These are phyloP conservation scores for Debaryomyces psychrophilus DNA, from an alignment of 1,139 yeast species.

Conservation along the genomic window DNA sequence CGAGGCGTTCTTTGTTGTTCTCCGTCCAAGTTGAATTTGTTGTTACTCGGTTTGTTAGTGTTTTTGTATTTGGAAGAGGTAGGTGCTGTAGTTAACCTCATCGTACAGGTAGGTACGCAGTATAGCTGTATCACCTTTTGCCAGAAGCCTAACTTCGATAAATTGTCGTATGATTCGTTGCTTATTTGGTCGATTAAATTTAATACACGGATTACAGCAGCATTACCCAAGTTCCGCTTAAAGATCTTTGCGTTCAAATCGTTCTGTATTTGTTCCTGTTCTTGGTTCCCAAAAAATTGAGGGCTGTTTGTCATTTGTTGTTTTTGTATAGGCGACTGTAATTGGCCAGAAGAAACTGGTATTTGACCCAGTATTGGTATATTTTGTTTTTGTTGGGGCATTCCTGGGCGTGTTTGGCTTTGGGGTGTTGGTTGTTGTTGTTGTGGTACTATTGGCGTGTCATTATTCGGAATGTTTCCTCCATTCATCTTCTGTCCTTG, in stretches of 20 bases:
- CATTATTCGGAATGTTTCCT: conserved; percentile 12
- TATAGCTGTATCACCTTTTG: conserved; percentile 37
- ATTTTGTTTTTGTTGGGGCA: conserved; percentile 10
- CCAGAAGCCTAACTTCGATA: conserved; percentile 43
- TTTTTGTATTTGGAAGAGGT: conserved; percentile 2
- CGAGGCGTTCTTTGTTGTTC: conserved; percentile 25
- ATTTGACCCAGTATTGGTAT: conserved; percentile 11
- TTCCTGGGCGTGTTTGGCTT: conserved; percentile 22
- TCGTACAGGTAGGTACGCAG: conserved; percentile 36
- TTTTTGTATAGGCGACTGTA: conserved; percentile 12
- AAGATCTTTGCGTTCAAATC: conserved; percentile 41
- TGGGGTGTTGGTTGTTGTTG: conserved; percentile 28
- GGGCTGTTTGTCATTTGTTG: conserved; percentile 10
- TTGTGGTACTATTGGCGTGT: conserved; percentile 20
- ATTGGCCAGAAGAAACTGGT: conserved; percentile 10
- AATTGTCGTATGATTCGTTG: conserved; percentile 35
- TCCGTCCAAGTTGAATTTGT: background rate
- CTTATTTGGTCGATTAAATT: conserved; percentile 42
- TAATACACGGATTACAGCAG: conserved; percentile 45
- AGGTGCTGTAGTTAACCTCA: conserved; percentile 31
- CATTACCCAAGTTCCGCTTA: conserved; percentile 48
- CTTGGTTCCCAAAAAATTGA: conserved; percentile 6
- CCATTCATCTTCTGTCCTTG: conserved; percentile 12
- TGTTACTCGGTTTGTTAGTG: background rate
- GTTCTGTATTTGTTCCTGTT: conserved; percentile 32